These are phyloP conservation scores for Lithospermum erythrorhizon DNA, from an alignment of 257 asterid species.

Conservation along the genomic window DNA sequence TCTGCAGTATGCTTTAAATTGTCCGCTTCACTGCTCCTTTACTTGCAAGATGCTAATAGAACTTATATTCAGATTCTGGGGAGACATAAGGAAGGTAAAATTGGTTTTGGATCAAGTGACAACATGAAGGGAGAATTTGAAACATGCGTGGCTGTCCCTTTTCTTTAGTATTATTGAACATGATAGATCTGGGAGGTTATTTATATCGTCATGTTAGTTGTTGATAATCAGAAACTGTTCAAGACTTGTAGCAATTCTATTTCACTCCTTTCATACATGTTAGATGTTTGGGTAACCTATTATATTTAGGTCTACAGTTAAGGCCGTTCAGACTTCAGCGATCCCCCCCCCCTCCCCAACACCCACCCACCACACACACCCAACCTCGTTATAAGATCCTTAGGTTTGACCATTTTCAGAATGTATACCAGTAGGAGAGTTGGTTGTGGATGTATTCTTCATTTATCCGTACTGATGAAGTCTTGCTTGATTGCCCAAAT, in stretches of 20 bases:
- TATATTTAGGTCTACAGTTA: too few relatives aligned
- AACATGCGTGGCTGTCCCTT: conserved; percentile 71
- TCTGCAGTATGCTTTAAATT: conserved; percentile 1
- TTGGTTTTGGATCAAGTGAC: conserved; percentile 84
- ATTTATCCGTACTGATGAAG: conserved; percentile 6
- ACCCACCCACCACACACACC: not conserved
- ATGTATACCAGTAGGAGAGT: conserved; percentile 6
- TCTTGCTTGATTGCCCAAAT: conserved; percentile 9
- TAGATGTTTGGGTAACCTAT: too few relatives aligned
- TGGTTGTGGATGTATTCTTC: conserved; percentile 9
- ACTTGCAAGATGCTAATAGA: conserved; percentile 13
- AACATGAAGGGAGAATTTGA: conserved; percentile 50
- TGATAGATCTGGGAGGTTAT: conserved; percentile 15
- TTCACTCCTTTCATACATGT: too few relatives aligned
- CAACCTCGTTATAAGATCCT: not conserved
- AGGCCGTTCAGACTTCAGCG: too few relatives aligned
- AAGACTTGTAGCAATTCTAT: too few relatives aligned
- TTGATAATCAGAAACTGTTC: not conserved
- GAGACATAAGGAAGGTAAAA: conserved; percentile 47
- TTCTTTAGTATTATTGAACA: conserved; percentile 58
- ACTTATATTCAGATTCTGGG: conserved; percentile 51
- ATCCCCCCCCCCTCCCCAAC: too few relatives aligned
- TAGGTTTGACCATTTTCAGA: not conserved
- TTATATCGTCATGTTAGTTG: not conserved
- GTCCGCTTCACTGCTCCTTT: not conserved